Conservation (phyloP, 495 filamentous ascomycete species). For the Apiosordaria backusii region DNA sequence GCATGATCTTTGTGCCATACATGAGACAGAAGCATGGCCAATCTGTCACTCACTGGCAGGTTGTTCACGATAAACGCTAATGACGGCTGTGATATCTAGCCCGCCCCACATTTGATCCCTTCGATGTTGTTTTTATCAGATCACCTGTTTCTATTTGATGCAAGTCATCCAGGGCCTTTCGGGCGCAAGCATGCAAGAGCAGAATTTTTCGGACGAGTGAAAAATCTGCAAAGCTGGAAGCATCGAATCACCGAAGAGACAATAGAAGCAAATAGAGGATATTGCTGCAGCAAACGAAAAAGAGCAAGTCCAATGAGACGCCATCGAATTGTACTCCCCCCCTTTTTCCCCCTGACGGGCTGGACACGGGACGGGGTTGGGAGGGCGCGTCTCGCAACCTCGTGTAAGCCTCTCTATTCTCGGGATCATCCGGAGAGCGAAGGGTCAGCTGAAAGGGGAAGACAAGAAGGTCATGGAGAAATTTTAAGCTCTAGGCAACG, state of each 20-base stretch:
- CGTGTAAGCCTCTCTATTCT: neutral
- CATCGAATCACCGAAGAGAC: slow-evolving; percentile 3
- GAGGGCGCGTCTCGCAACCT: neutral
- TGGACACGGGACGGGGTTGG: neutral
- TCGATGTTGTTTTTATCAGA: neutral
- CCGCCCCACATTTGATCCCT: neutral
- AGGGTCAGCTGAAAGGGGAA: neutral
- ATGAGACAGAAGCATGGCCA: neutral
- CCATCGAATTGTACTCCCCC: neutral
- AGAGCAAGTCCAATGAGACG: slow-evolving; percentile 11
- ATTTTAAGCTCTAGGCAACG: neutral
- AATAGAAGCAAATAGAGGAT: neutral
- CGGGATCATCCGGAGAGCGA: neutral
- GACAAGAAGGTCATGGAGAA: neutral
- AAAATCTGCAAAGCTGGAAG: slow-evolving; percentile 2
- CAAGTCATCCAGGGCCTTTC: slow-evolving; percentile 14
- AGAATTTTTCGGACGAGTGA: neutral
- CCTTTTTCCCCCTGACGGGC: neutral
- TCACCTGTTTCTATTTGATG: slow-evolving; percentile 10
- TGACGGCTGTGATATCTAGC: neutral
- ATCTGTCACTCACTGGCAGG: neutral
- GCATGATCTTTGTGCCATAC: neutral
- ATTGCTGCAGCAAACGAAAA: neutral
- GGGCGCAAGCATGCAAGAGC: slow-evolving; percentile 5
- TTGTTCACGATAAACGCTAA: neutral